Conservation (phyloP, 768 basidiomycete genomes). For the Daedaleopsis nitida region DNA sequence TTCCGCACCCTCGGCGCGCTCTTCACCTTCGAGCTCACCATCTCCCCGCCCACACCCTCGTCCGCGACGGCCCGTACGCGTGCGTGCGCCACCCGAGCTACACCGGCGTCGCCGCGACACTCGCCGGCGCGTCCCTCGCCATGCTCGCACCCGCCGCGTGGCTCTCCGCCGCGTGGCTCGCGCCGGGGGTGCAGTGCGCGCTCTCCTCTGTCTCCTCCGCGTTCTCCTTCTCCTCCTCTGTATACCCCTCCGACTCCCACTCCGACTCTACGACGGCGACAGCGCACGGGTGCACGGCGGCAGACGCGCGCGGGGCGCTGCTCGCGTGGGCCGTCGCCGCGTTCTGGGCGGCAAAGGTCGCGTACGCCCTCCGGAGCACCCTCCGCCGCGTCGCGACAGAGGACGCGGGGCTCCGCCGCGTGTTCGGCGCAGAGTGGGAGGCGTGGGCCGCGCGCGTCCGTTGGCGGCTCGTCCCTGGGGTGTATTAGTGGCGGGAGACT, state of each 20-base stretch:
- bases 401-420: conserved; percentile 26
- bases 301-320: conserved; percentile 6
- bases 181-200: background rate
- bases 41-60: conserved; percentile 37
- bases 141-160: conserved; percentile 26
- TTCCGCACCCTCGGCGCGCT: conserved; percentile 39
- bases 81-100: conserved; percentile 46
- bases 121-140: conserved; percentile 25
- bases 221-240: background rate
- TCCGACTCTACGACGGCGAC: background rate
- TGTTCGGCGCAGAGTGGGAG: conserved; percentile 31
- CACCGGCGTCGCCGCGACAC: conserved; percentile 33
- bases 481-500: conserved; percentile 15
- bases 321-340: conserved; percentile 25
- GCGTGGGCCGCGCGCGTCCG: conserved; percentile 25
- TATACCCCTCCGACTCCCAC: conserved; percentile 12
- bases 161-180: conserved; percentile 26
- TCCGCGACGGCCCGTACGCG: conserved; percentile 43
- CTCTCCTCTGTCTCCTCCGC: background rate
- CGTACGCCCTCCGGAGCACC: conserved; percentile 30
- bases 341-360: conserved; percentile 33
- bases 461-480: conserved; percentile 29
- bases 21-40: conserved; percentile 44
- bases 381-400: conserved; percentile 28
- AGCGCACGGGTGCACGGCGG: background rate